Conservation (phyloP, 2,329 filamentous ascomycete genomes). For the Xylaria sp. region DNA sequence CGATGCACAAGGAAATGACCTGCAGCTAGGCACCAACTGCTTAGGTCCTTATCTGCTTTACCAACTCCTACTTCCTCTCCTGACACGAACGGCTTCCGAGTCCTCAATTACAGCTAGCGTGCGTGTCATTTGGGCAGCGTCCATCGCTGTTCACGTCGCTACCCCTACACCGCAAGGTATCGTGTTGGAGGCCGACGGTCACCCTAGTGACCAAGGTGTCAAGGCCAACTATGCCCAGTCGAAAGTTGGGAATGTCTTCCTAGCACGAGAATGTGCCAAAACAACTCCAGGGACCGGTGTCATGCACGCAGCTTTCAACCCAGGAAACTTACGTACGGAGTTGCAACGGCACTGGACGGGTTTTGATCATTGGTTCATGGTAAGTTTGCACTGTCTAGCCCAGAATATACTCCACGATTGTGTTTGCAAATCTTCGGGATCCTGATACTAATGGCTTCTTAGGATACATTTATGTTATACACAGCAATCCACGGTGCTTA, state of each 20-base stretch:
- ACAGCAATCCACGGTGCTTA: neutral
- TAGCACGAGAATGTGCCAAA: conserved; percentile 1
- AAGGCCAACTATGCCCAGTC: conserved; percentile 4
- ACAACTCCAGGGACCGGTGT: neutral
- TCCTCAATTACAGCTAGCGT: neutral
- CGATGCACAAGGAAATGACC: neutral
- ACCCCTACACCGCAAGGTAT: neutral
- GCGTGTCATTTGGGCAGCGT: conserved; percentile 1
- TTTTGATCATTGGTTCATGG: neutral
- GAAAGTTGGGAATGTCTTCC: neutral
- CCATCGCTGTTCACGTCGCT: neutral
- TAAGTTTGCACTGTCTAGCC: neutral
- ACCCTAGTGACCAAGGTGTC: neutral
- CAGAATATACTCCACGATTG: neutral
- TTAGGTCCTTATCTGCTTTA: conserved; percentile 1
- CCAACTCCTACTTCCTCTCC: neutral
- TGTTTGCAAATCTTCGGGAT: neutral
- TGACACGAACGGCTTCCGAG: neutral
- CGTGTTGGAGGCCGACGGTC: neutral
- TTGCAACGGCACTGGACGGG: conserved; percentile 2
- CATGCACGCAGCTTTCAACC: conserved; percentile 5
- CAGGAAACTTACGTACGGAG: neutral
- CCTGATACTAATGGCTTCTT: neutral
- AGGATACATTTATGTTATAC: neutral
- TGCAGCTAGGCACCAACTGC: conserved; percentile 4